Percentiles rank a stretch among this genome's conserved stretches.
phyloP scores from a whole-genome alignment of 2,329 filamentous ascomycete genomes.

The Ceratocystiopsis brevicomis region DNA sequence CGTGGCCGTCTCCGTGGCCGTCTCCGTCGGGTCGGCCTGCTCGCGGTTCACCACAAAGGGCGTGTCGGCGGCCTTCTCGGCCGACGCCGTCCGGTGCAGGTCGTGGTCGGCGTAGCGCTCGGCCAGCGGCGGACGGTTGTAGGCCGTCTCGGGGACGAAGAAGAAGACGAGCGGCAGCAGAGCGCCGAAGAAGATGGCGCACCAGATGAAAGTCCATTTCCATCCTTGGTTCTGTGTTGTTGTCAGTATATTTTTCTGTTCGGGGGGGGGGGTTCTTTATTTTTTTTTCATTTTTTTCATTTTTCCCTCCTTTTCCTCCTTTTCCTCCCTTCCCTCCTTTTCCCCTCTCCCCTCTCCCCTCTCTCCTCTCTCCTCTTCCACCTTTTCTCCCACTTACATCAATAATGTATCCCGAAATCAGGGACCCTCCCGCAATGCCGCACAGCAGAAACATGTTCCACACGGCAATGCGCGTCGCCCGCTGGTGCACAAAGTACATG shows the following conservation, averaged over 20 bases:
- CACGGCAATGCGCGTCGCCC: slow-evolving; percentile 81
- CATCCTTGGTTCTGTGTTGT: slow-evolving; percentile 54
- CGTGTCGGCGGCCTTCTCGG: slow-evolving; percentile 1
- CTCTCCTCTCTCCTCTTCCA: no score
- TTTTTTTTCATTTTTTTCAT: no score
- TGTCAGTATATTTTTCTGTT: no score
- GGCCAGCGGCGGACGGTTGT: slow-evolving; percentile 58
- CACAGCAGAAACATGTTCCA: slow-evolving; percentile 79
- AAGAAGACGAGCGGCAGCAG: slow-evolving; percentile 59
- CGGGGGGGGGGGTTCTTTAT: neutral
- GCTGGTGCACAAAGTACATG: slow-evolving; percentile 89
- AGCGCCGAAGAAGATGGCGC: slow-evolving; percentile 60
- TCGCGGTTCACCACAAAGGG: neutral
- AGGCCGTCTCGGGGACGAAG: slow-evolving; percentile 89
- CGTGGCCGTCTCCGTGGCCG: neutral
- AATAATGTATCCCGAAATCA: no score
- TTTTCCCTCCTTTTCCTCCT: no score
- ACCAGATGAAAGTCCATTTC: slow-evolving; percentile 86
- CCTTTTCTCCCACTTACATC: no score
- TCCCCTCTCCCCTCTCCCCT: no score
- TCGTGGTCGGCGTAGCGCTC: slow-evolving; percentile 3
- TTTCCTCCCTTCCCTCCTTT: no score
- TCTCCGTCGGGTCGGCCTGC: neutral
- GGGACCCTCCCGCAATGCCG: slow-evolving; percentile 21
- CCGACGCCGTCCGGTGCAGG: neutral